These are phyloP conservation scores for Alternaria conjuncta DNA, from an alignment of 2,329 filamentous ascomycete species.

Conservation along the genomic window DNA sequence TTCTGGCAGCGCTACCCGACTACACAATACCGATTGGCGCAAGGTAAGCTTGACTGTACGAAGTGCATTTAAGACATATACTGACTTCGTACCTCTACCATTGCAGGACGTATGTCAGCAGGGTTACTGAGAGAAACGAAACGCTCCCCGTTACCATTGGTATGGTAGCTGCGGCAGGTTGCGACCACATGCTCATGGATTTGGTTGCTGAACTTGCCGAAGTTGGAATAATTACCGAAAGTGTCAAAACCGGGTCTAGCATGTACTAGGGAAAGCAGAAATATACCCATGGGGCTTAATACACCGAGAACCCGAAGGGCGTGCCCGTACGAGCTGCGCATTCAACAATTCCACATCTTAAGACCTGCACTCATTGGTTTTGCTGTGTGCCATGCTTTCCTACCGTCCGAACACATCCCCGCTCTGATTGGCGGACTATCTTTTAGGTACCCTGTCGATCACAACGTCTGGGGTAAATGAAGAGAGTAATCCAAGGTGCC, in stretches of 20 bases:
- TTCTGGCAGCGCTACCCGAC: conserved; percentile 14
- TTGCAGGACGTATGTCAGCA: conserved; percentile 4
- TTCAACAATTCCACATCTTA: neutral
- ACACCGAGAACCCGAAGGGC: neutral
- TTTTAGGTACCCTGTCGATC: conserved; percentile 9
- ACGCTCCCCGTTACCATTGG: conserved; percentile 20
- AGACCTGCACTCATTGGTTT: neutral
- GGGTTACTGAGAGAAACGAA: conserved; percentile 13
- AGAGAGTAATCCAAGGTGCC: conserved; percentile 3
- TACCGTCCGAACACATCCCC: neutral
- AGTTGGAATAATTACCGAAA: conserved; percentile 3
- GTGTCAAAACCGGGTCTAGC: conserved; percentile 15
- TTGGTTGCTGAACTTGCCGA: conserved; percentile 15
- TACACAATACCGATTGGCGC: conserved; percentile 17
- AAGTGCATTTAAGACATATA: neutral
- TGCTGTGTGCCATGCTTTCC: neutral
- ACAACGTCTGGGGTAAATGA: conserved; percentile 16
- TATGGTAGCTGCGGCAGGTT: conserved; percentile 15
- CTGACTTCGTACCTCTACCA: neutral
- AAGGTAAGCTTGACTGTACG: neutral
- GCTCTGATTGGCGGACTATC: conserved; percentile 21
- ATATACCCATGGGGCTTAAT: neutral
- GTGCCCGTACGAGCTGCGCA: neutral
- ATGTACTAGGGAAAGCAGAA: conserved; percentile 1
- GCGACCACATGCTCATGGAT: conserved; percentile 20